Evolutionary conservation across 2,329 filamentous ascomycete species (phyloP).

Genomic region (Cytospora chrysosperma): DNA sequence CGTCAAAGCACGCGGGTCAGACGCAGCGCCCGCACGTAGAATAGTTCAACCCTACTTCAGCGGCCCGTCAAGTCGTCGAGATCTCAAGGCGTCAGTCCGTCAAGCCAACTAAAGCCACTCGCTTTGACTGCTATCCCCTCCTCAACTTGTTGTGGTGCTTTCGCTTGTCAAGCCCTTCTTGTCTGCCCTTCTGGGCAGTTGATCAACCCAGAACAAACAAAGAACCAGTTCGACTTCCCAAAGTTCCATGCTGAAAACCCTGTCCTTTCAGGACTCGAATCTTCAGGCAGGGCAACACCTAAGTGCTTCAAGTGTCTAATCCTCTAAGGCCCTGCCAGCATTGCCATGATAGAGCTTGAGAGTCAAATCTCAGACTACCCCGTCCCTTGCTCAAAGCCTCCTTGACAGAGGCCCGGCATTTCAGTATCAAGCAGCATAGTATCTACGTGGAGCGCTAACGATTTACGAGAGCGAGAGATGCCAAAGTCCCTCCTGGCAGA

Average conservation of each 20-base stretch:
- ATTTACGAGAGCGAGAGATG: slow-evolving; percentile 19
- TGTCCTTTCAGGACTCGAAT: neutral
- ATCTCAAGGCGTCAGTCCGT: neutral
- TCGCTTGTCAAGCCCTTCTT: neutral
- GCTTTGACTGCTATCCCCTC: neutral
- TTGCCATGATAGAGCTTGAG: neutral
- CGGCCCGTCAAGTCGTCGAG: neutral
- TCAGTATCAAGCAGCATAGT: slow-evolving; percentile 18
- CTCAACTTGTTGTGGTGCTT: neutral
- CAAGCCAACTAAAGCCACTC: slow-evolving; percentile 3
- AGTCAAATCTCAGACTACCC: slow-evolving; percentile 9
- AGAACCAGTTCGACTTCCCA: neutral
- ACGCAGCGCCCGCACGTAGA: neutral
- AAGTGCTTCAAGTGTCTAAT: neutral
- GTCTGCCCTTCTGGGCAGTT: neutral
- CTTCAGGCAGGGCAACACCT: slow-evolving; percentile 1
- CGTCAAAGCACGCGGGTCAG: slow-evolving; percentile 1
- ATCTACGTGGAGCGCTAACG: slow-evolving; percentile 24
- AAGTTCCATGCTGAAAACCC: neutral
- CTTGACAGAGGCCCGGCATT: slow-evolving; percentile 8
- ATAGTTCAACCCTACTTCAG: neutral
- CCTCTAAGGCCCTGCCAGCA: neutral
- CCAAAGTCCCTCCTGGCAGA: slow-evolving; percentile 5
- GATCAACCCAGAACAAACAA: neutral
- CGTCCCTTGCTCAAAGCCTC: slow-evolving; percentile 9